Conservation (phyloP, 805 yeast species). For the Yamadazyma kitorensis region DNA sequence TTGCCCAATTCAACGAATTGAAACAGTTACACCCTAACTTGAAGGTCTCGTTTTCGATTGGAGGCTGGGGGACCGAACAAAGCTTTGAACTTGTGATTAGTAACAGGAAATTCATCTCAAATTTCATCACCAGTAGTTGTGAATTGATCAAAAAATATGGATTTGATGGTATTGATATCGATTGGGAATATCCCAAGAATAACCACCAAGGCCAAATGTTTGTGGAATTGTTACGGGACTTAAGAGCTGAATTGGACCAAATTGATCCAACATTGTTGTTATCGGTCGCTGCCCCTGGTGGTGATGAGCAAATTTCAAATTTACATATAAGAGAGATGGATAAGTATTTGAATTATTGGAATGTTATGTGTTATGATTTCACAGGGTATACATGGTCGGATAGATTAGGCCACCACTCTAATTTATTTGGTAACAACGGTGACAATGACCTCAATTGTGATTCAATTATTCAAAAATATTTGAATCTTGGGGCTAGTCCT, state of each 20-base stretch:
- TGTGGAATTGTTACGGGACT: slow-evolving; percentile 37
- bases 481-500: slow-evolving; percentile 40
- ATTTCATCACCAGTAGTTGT: slow-evolving; percentile 51
- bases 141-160: slow-evolving; percentile 50
- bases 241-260: slow-evolving; percentile 39
- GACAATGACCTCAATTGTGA: slow-evolving; percentile 46
- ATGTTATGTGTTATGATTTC: slow-evolving; percentile 90
- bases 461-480: slow-evolving; percentile 45
- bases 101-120: slow-evolving; percentile 23
- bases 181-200: slow-evolving; percentile 85
- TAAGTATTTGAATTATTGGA: slow-evolving; percentile 62
- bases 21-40: slow-evolving; percentile 41
- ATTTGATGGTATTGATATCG: slow-evolving; percentile 90
- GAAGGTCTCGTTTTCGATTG: slow-evolving; percentile 70
- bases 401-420: slow-evolving; percentile 64
- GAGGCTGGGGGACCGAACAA: slow-evolving; percentile 67
- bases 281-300: slow-evolving; percentile 78
- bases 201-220: slow-evolving; percentile 44
- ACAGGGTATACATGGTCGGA: slow-evolving; percentile 70
- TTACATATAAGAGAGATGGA: slow-evolving; percentile 57
- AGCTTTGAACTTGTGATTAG: slow-evolving; percentile 32
- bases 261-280: slow-evolving; percentile 39
- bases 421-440: slow-evolving; percentile 46
- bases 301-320: slow-evolving; percentile 39
- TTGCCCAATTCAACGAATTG: slow-evolving; percentile 48